Conservation (phyloP, 1,284 basidiomycete genomes). For the Cerioporus squamosus region DNA sequence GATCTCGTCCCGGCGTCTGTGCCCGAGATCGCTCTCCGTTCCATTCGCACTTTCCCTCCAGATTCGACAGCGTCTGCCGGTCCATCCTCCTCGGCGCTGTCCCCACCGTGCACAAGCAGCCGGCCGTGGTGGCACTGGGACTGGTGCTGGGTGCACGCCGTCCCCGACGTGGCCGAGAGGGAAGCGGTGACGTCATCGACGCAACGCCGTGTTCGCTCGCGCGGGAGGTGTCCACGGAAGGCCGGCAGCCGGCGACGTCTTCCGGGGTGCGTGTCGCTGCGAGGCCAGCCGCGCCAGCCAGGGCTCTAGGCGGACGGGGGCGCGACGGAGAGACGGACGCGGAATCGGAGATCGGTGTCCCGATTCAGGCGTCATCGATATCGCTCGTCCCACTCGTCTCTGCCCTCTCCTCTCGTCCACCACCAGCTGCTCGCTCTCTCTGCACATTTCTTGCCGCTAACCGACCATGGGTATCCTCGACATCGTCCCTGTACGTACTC, state of each 20-base stretch:
- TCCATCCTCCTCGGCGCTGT: not conserved
- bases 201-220: too few relatives aligned
- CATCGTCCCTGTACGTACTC: conserved; percentile 63
- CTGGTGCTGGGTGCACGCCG: too few relatives aligned
- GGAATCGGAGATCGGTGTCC: not conserved
- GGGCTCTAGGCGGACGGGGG: not conserved
- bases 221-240: too few relatives aligned
- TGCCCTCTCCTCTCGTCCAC: conserved; percentile 9
- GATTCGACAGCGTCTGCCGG: too few relatives aligned
- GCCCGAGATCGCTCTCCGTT: conserved; percentile 6
- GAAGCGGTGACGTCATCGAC: not conserved
- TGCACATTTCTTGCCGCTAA: conserved; percentile 1
- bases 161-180: too few relatives aligned
- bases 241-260: too few relatives aligned
- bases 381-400: not conserved
- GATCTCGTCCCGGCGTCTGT: not conserved
- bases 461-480: conserved; percentile 69
- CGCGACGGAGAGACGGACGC: not conserved
- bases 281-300: too few relatives aligned
- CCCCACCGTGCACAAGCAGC: too few relatives aligned
- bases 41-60: conserved; percentile 14
- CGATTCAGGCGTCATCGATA: not conserved
- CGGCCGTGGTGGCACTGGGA: too few relatives aligned
- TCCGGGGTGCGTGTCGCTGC: too few relatives aligned
- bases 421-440: conserved; percentile 12